Conservation (phyloP, 202 grass and related monocot species). For the Cymbopogon flexuosus region DNA sequence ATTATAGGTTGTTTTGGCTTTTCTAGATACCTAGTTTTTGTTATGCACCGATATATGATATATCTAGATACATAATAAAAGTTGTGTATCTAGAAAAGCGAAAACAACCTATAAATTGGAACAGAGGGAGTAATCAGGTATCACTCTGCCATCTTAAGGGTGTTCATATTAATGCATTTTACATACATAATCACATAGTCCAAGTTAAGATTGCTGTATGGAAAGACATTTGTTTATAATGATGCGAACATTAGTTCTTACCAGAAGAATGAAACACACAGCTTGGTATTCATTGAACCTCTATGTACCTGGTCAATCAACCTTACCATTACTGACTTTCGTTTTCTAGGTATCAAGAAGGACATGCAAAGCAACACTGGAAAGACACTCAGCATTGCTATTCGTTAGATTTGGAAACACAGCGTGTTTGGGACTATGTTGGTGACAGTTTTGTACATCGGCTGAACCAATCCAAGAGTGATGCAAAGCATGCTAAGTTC, state of each 20-base stretch:
- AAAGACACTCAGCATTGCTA: slow-evolving; percentile 93
- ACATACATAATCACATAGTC: not conserved
- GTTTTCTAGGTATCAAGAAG: slow-evolving; percentile 76
- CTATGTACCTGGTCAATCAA: not conserved
- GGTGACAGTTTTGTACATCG: slow-evolving; percentile 91
- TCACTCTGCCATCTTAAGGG: not conserved
- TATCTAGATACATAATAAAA: no score
- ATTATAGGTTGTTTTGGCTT: no score
- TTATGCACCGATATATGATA: no score
- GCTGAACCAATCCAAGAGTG: slow-evolving; percentile 85
- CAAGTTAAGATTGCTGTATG: not conserved
- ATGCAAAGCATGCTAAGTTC: slow-evolving; percentile 57
- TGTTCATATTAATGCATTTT: not conserved
- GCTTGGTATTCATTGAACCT: not conserved
- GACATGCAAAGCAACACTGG: slow-evolving; percentile 89
- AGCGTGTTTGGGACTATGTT: slow-evolving; percentile 93
- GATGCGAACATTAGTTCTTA: not conserved
- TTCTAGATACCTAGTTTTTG: no score
- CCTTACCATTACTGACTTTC: not conserved
- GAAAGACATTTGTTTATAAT: not conserved
- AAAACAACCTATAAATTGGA: no score
- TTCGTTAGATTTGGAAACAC: slow-evolving; percentile 87
- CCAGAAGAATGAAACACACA: slow-evolving; percentile 26
- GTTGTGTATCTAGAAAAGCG: no score
- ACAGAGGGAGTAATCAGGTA: no score